Evolutionary conservation across 306 rosid genomes (phyloP), one percentile per base, ranked within the genome.

Genomic region (Gastrolobium villosum): DNA sequence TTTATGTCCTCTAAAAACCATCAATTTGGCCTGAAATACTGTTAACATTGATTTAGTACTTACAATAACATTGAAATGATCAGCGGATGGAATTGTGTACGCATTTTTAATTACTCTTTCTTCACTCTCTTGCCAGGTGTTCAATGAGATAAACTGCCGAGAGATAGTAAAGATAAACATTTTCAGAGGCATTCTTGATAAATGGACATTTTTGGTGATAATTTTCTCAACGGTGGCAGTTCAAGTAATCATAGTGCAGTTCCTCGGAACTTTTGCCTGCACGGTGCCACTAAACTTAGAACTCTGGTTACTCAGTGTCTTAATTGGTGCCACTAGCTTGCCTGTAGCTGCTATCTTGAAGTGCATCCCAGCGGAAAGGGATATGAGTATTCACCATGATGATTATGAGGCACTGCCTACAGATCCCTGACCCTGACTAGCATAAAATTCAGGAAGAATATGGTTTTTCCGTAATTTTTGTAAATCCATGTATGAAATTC

Each of bases 81-180:
- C 3, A 10, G 0, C 32, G 32, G 20, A 36, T 39, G 5, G 43
- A 39, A 39, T 4, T 36, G 41, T 13, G 13, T 37, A n/a, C n/a
- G n/a, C n/a, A n/a, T 56, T 30, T 28, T 0, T 31, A 56, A 2
- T n/a, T 5, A 14, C 56, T 56, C 14, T 36, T n/a, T 3, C 74
- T 61, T 72, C 60, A 45, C 62, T 49, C 26, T 37, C 1, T 13
- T 62, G 10, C 37, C 84, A 90, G 94, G 92, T 90, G 68, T 90
- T 90, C 48, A 90, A 90, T 63, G 89, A 90, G 82, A 84, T 90
- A 36, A 90, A 90, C 86, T 86, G 94, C 76, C 89, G 94, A 54
- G 90, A 88, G 13, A 81, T 90, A 14, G 92, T 84, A 72, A 88
- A 86, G 79, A 88, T 88, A 85, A 90, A 90, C 74, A 66, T 90